phyloP scores from a whole-genome alignment of 257 asterid genomes.

The Solanum appendiculatum region DNA sequence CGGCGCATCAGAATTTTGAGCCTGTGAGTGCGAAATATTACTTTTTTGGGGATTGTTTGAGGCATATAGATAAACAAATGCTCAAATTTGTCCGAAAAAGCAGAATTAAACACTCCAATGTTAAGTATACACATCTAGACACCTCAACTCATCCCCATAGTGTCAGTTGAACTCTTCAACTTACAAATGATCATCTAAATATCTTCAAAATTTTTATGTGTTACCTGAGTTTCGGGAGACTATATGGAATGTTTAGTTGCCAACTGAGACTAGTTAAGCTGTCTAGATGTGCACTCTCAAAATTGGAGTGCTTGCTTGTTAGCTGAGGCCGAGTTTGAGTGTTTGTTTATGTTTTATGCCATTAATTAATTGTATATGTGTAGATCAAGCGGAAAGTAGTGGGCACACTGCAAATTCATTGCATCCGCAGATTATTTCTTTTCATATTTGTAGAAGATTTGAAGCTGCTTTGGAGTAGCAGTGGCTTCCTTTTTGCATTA shows the following conservation, averaged over 20 bases:
- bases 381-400: not conserved
- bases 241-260: not conserved
- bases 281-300: not conserved
- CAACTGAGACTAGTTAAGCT: not conserved
- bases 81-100: not conserved
- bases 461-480: not conserved
- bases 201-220: not conserved
- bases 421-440: not conserved
- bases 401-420: not conserved
- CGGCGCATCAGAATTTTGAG: not conserved
- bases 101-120: not conserved
- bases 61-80: not conserved
- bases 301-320: not conserved
- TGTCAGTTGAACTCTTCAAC: not conserved
- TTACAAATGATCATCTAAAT: not conserved
- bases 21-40: not conserved
- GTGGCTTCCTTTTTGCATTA: not conserved
- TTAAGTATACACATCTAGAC: not conserved
- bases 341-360: not conserved
- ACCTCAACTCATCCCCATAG: not conserved
- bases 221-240: not conserved
- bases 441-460: not conserved
- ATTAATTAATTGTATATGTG: not conserved
- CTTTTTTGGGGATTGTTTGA: not conserved
- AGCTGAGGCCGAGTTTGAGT: not conserved